Conservation (phyloP, 805 yeast species). For the Candida rishiriensis region DNA sequence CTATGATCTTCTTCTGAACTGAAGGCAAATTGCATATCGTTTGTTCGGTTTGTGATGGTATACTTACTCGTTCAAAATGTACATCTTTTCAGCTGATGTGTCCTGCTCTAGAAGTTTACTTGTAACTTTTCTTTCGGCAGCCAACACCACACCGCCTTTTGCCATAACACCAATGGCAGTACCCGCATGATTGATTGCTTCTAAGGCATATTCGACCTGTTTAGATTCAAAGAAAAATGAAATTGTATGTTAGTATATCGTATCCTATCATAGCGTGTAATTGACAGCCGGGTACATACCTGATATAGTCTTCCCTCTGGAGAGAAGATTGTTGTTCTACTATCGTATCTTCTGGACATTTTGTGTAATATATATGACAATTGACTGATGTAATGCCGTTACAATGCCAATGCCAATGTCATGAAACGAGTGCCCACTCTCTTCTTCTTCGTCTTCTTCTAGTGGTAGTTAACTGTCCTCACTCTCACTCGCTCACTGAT, state of each 20-base stretch:
- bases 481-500: neutral
- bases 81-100: constrained; percentile 88
- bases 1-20: too few species aligned
- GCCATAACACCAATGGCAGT: constrained; percentile 77
- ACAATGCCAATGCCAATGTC: too few species aligned
- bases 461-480: neutral
- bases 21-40: too few species aligned
- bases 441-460: too few species aligned
- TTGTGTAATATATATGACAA: constrained; percentile 1
- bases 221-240: neutral
- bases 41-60: too few species aligned
- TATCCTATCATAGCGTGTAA: constrained; percentile 2
- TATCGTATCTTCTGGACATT: constrained; percentile 96
- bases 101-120: constrained; percentile 91
- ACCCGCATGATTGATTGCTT: constrained; percentile 81
- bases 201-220: constrained; percentile 79
- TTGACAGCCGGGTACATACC: too few species aligned
- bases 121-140: constrained; percentile 95
- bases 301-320: constrained; percentile 98
- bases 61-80: constrained; percentile 62
- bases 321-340: constrained; percentile 96
- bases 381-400: too few species aligned
- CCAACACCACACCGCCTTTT: constrained; percentile 84
- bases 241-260: neutral
- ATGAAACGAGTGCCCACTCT: too few species aligned